phyloP scores from a whole-genome alignment of 306 rosid species.

The Gillenia trifoliata region DNA sequence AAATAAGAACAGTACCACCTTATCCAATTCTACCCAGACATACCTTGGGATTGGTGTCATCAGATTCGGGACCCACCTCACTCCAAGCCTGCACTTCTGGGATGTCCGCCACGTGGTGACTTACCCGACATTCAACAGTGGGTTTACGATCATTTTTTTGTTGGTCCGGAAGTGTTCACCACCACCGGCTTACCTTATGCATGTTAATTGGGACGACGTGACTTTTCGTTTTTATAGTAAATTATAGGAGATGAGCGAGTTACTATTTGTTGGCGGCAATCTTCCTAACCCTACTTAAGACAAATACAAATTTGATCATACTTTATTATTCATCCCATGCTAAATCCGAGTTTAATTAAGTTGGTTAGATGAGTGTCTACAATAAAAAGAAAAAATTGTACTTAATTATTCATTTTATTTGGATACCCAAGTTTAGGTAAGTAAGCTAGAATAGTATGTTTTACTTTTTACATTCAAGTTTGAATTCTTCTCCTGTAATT shows the following conservation, averaged over 20 bases:
- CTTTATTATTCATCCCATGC: too few species aligned
- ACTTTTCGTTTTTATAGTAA: not conserved
- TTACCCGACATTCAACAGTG: conserved; percentile 3
- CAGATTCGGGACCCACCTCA: conserved; percentile 7
- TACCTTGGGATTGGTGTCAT: conserved; percentile 39
- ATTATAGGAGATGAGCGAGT: not conserved
- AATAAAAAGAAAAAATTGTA: too few species aligned
- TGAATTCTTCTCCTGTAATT: too few species aligned
- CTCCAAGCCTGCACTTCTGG: conserved; percentile 13
- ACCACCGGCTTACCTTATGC: not conserved
- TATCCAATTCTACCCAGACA: conserved; percentile 25
- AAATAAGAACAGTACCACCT: conserved; percentile 2
- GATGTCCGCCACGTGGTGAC: conserved; percentile 45
- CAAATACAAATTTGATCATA: not conserved
- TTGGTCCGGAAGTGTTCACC: not conserved
- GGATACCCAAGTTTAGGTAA: too few species aligned
- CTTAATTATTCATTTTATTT: too few species aligned
- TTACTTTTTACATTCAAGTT: too few species aligned
- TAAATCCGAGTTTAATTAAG: too few species aligned
- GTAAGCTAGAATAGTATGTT: too few species aligned
- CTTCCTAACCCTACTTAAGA: not conserved
- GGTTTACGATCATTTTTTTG: not conserved
- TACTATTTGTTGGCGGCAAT: not conserved
- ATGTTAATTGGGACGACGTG: not conserved
- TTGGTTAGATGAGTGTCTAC: too few species aligned